A percentile compares a stretch with the other conserved stretches of the same genome.
These are phyloP conservation scores for Lophium mytilinum DNA, from an alignment of 495 filamentous ascomycete genomes.

Conservation along the genomic window DNA sequence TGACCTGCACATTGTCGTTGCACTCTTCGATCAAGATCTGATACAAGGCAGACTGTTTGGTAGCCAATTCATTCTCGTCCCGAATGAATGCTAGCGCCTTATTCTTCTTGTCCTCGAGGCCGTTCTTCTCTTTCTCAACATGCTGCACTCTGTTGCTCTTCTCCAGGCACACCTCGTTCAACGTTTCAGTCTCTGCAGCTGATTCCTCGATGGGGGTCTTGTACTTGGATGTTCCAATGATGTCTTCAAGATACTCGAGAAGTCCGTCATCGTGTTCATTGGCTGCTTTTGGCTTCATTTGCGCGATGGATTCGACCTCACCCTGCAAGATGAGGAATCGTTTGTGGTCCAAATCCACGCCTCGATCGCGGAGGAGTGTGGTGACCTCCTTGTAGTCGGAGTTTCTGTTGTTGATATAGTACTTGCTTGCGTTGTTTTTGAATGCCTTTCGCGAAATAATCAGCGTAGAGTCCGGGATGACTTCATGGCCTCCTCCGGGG, in stretches of 20 bases:
- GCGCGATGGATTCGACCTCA: constrained; percentile 95
- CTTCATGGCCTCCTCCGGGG: constrained; percentile 60
- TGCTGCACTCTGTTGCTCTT: constrained; percentile 92
- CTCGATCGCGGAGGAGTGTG: constrained; percentile 74
- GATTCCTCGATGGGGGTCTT: constrained; percentile 94
- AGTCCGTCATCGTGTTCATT: constrained; percentile 94
- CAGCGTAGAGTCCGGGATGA: constrained; percentile 73
- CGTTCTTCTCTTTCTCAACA: constrained; percentile 92
- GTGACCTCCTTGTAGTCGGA: constrained; percentile 91
- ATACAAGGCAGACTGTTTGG: constrained; percentile 83
- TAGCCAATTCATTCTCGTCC: constrained; percentile 84
- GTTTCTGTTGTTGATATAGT: constrained; percentile 83
- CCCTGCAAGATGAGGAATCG: constrained; percentile 95
- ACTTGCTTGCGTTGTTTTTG: constrained; percentile 96
- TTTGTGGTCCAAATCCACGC: constrained; percentile 95
- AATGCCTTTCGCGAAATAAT: constrained; percentile 88
- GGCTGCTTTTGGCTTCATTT: constrained; percentile 95
- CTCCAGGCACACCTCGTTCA: constrained; percentile 91
- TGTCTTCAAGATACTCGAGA: constrained; percentile 94
- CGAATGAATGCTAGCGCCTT: constrained; percentile 80
- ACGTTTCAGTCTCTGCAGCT: constrained; percentile 74
- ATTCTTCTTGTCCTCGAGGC: constrained; percentile 91
- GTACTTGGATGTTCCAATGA: constrained; percentile 96
- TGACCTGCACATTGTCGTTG: constrained; percentile 78
- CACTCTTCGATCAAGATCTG: constrained; percentile 85